Evolutionary conservation across 768 basidiomycete genomes (phyloP), one percentile per base, ranked within the genome.

Genomic region (Ramaria sp.): DNA sequence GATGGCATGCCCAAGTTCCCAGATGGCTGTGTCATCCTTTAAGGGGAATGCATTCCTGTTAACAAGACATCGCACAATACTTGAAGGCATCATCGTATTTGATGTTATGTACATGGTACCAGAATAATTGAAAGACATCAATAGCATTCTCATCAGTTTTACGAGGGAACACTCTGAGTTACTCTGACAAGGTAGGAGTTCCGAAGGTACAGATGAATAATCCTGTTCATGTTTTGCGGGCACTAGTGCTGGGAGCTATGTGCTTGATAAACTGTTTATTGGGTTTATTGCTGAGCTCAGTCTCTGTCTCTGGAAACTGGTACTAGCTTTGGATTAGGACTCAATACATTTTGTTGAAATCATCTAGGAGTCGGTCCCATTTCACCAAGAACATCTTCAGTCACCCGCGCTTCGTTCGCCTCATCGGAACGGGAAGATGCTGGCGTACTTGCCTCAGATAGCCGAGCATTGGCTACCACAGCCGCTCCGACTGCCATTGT

Each of bases 1-100:
- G 82, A 85, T 48, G 82, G 81, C 12, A 63, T 74, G 56, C 79
- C 78, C 4, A 65, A 73, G 38, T 48, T 79, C 15, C 72, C 75
- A 1, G 71, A 71, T 1, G 64, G 62, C 12, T 71, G 73, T 53
- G 59, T 61, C 25, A 66, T 72, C 27, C 25, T 30, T 16, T 47
- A 47, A 24, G 1, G 1, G 16, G 45, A 3, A 10, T 10, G 8
- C 39, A 22, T n/a, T 41, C 18, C 39, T 22, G 13, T 3, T 41
- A n/a, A 16, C n/a, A 9, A n/a, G n/a, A 22, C 16, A 16, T n/a
- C n/a, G n/a, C n/a, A n/a, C n/a, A n/a, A n/a, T n/a, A n/a, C n/a
- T n/a, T n/a, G n/a, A n/a, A n/a, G 38, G 18, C 16, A 39, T 18
- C 38, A 18, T 15, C 15, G 38, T 39, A 16, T 39, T 16, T 37